These are phyloP conservation scores for Cercophora samala DNA, from an alignment of 495 filamentous ascomycete species.

Conservation along the genomic window DNA sequence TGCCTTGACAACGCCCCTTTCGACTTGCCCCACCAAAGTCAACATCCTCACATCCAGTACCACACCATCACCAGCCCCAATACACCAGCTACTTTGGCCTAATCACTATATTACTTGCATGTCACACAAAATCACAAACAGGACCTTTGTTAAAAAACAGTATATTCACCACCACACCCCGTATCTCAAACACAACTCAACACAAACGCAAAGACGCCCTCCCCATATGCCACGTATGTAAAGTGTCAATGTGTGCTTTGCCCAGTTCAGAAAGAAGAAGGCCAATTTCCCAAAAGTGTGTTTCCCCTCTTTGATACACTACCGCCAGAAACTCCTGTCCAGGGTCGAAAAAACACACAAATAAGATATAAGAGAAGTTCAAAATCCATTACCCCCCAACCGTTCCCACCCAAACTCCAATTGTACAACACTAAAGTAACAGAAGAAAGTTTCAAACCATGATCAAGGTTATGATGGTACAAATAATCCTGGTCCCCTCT, in stretches of 20 bases:
- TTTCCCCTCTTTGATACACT: background rate
- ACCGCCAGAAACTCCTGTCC: background rate
- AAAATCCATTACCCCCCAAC: background rate
- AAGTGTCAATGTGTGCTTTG: background rate
- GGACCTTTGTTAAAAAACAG: background rate
- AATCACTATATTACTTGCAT: background rate
- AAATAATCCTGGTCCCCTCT: background rate
- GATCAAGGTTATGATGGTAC: background rate
- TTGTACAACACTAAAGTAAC: background rate
- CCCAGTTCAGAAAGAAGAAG: background rate
- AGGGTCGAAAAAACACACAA: background rate
- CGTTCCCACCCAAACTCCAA: constrained; percentile 4
- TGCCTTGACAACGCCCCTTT: background rate
- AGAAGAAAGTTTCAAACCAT: background rate
- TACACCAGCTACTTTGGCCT: background rate
- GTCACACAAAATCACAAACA: background rate
- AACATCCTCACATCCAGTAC: background rate
- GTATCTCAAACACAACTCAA: background rate
- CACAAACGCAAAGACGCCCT: background rate
- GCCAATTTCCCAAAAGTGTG: background rate
- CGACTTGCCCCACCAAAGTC: background rate
- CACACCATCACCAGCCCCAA: background rate
- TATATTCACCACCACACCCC: background rate
- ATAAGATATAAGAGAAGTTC: background rate
- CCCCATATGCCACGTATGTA: background rate